These are phyloP conservation scores for Euphorbia tirucalli DNA, from an alignment of 345 rosid genomes.

Conservation along the genomic window DNA sequence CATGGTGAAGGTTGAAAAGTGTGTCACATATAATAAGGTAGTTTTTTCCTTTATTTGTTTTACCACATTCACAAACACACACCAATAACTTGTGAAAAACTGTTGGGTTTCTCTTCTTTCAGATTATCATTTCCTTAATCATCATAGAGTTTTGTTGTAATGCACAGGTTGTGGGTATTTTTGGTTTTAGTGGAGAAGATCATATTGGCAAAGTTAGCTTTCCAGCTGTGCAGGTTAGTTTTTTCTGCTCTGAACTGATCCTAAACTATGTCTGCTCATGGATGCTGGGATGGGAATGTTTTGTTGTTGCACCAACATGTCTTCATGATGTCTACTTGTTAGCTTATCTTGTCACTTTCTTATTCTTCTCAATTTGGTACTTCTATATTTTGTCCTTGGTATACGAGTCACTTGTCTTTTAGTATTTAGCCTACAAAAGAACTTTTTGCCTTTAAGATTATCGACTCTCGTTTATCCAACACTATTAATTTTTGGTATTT, in stretches of 20 bases:
- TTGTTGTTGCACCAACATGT: slow-evolving; percentile 7
- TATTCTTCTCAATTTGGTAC: background rate
- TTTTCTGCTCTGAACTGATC: slow-evolving; percentile 9
- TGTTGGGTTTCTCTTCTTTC: background rate
- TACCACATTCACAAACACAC: slow-evolving; percentile 4
- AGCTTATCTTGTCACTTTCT: background rate
- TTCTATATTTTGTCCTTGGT: background rate
- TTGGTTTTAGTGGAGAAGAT: slow-evolving; percentile 95
- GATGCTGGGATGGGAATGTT: background rate
- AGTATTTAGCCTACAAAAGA: background rate
- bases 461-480: background rate
- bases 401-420: background rate
- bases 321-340: background rate
- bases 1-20: slow-evolving; percentile 81
- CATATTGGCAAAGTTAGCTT: slow-evolving; percentile 88
- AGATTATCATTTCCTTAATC: background rate
- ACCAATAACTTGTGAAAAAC: background rate
- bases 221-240: slow-evolving; percentile 86
- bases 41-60: background rate
- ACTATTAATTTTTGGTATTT: background rate
- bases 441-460: background rate
- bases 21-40: slow-evolving; percentile 88
- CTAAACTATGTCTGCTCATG: background rate
- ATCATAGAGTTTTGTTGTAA: slow-evolving; percentile 6
- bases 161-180: slow-evolving; percentile 71